Evolutionary conservation across 306 rosid species (phyloP).

Genomic region (Cucumis hystrix): DNA sequence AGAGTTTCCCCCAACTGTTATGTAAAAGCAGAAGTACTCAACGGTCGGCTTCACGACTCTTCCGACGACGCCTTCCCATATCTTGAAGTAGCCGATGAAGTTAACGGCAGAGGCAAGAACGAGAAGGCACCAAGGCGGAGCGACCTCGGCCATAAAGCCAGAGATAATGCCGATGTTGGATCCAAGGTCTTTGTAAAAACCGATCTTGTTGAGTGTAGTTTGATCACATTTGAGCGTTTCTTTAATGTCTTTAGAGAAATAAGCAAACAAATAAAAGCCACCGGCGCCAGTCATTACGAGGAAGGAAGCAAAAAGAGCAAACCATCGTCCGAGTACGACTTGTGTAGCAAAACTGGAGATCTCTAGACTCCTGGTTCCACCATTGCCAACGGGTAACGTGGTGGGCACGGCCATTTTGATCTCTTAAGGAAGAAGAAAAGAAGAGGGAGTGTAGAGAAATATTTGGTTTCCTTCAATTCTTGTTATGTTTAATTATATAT

Average conservation of each 20-base stretch:
- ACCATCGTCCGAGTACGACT: neutral
- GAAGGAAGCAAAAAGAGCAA: neutral
- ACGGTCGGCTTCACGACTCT: conserved; percentile 9
- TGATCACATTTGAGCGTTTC: conserved; percentile 18
- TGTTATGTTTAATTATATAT: neutral
- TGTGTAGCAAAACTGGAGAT: neutral
- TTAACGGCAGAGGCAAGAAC: conserved; percentile 9
- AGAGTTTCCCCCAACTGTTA: conserved; percentile 19
- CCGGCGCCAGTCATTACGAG: conserved; percentile 17
- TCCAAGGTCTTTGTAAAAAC: conserved; percentile 31
- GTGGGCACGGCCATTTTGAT: neutral
- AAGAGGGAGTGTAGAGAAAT: neutral
- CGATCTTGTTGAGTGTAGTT: conserved; percentile 4
- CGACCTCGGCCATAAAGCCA: conserved; percentile 18
- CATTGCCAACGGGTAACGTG: neutral
- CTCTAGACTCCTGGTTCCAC: neutral
- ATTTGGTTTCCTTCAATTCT: neutral
- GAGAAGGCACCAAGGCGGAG: conserved; percentile 15
- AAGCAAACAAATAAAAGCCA: conserved; percentile 16
- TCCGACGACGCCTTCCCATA: neutral
- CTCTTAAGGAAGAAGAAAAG: neutral
- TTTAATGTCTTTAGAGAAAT: conserved; percentile 23
- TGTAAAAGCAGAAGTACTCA: conserved; percentile 24
- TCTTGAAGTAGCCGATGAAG: conserved; percentile 8
- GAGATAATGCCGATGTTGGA: conserved; percentile 19